These are phyloP conservation scores for Geoglossum cookeanum DNA, from an alignment of 2,329 filamentous ascomycete species.

Conservation along the genomic window DNA sequence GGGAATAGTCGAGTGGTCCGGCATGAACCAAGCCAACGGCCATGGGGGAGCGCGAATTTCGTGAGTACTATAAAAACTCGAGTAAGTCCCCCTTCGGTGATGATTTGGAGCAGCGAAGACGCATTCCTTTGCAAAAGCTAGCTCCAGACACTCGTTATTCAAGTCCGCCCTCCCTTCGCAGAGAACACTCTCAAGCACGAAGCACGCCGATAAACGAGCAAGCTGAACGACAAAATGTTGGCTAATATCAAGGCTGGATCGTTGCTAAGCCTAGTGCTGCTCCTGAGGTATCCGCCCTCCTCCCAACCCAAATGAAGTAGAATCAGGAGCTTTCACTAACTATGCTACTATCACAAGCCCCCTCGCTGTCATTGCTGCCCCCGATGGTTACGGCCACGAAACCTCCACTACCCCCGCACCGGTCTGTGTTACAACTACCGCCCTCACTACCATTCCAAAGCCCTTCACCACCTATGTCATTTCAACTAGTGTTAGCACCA, in stretches of 20 bases:
- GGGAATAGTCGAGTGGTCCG: no score
- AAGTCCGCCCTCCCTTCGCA: no score
- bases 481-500: no score
- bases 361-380: background rate
- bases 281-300: background rate
- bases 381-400: background rate
- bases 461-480: background rate
- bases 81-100: no score
- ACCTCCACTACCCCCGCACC: background rate
- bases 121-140: no score
- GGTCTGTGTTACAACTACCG: background rate
- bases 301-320: background rate
- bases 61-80: no score
- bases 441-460: background rate
- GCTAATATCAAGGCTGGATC: background rate
- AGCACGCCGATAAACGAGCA: background rate
- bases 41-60: no score
- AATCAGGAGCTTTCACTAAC: background rate
- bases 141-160: no score
- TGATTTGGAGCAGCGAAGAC: no score
- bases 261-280: background rate
- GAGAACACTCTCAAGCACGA: background rate
- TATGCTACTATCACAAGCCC: background rate
- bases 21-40: no score
- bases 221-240: background rate